Conservation (phyloP, 805 yeast species). For the Kregervanrija delftensis region DNA sequence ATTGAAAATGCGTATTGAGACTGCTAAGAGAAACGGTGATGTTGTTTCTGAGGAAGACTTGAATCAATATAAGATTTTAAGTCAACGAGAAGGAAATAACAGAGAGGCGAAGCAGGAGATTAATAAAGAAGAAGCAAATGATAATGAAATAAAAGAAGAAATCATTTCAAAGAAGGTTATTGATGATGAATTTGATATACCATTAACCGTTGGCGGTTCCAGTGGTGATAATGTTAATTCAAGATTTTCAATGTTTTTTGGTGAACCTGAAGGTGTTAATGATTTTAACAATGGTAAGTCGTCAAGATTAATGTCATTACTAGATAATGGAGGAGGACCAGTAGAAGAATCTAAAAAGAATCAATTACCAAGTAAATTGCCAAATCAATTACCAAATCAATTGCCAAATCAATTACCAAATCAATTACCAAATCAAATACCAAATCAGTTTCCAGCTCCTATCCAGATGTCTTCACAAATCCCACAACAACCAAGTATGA, state of each 20-base stretch:
- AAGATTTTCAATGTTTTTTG: conserved; percentile 23
- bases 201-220: conserved; percentile 6
- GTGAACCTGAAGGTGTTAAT: conserved; percentile 17
- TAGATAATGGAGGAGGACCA: conserved; percentile 3
- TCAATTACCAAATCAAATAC: no score
- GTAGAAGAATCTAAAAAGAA: neutral
- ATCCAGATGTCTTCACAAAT: no score
- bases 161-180: neutral
- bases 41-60: conserved; percentile 23
- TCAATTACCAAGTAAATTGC: neutral
- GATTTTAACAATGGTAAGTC: conserved; percentile 34
- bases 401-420: no score
- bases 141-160: neutral
- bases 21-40: conserved; percentile 40
- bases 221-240: conserved; percentile 4
- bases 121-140: neutral
- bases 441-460: no score
- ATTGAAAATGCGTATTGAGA: conserved; percentile 43
- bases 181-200: conserved; percentile 9
- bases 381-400: no score
- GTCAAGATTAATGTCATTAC: conserved; percentile 16
- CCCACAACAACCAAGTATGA: neutral
- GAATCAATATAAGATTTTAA: conserved; percentile 15
- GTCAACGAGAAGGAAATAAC: conserved; percentile 1
- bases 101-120: neutral